Conservation (phyloP, 768 basidiomycete genomes). For the Austroboletus festivus region DNA sequence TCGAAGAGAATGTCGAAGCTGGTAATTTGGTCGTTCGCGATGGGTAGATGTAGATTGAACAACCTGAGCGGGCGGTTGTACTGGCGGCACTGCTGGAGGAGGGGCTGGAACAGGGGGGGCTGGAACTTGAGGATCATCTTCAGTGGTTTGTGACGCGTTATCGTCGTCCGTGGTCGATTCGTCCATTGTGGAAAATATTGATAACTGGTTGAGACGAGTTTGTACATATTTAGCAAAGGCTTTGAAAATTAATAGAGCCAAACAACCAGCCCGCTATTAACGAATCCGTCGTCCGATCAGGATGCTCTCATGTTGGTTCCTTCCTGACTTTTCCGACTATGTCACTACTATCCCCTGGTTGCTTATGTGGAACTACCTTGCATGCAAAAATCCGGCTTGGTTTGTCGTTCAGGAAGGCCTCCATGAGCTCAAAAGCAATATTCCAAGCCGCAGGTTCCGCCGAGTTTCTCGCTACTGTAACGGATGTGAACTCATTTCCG, state of each 20-base stretch:
- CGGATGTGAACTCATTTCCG: constrained; percentile 15
- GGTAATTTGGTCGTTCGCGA: constrained; percentile 58
- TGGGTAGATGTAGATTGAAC: constrained; percentile 38
- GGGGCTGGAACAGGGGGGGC: constrained; percentile 41
- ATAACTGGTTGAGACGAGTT: constrained; percentile 14
- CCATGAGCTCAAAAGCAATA: constrained; percentile 11
- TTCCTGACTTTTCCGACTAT: background rate
- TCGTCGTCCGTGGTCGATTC: constrained; percentile 55
- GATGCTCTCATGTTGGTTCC: background rate
- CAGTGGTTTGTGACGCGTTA: constrained; percentile 78
- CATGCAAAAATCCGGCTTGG: background rate
- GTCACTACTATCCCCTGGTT: constrained; percentile 7
- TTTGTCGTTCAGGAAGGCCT: constrained; percentile 8
- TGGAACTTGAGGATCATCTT: constrained; percentile 79
- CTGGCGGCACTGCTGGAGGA: constrained; percentile 30
- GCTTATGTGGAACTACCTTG: background rate
- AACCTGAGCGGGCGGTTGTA: constrained; percentile 29
- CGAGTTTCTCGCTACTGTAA: constrained; percentile 27
- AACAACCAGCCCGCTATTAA: constrained; percentile 7
- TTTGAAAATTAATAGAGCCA: constrained; percentile 23
- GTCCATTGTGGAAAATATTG: constrained; percentile 25
- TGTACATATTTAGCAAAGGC: constrained; percentile 21
- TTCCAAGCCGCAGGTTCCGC: constrained; percentile 27
- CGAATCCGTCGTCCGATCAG: too few species aligned
- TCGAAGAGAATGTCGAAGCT: constrained; percentile 59